phyloP scores from a whole-genome alignment of 768 basidiomycete species.

The Galerina sulciceps region DNA sequence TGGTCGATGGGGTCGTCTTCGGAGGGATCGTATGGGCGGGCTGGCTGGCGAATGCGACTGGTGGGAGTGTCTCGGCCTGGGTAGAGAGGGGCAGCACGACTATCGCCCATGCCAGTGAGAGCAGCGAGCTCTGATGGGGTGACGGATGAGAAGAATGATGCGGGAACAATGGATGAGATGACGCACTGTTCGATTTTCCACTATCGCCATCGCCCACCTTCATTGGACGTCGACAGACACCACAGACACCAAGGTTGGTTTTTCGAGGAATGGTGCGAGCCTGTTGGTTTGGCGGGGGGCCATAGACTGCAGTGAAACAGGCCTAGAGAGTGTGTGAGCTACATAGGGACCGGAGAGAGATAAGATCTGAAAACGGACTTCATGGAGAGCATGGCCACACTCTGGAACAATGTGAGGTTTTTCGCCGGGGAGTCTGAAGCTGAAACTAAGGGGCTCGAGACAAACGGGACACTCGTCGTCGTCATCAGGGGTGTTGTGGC shows the following conservation, averaged over 20 bases:
- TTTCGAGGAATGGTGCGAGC: constrained; percentile 63
- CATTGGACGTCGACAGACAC: constrained; percentile 97
- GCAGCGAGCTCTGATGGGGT: constrained; percentile 80
- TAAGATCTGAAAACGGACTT: constrained; percentile 53
- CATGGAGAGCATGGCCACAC: constrained; percentile 97
- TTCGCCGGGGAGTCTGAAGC: constrained; percentile 92
- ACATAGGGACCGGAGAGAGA: constrained; percentile 7
- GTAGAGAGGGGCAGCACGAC: constrained; percentile 55
- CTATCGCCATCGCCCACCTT: constrained; percentile 89
- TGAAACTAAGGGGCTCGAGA: constrained; percentile 91
- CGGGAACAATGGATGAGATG: constrained; percentile 10
- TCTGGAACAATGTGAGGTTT: constrained; percentile 97
- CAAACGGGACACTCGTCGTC: constrained; percentile 97
- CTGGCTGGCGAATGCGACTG: constrained; percentile 37
- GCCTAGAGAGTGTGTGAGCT: constrained; percentile 53
- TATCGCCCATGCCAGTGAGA: constrained; percentile 86
- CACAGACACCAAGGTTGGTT: constrained; percentile 91
- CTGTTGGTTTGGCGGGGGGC: constrained; percentile 70
- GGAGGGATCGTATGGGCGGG: constrained; percentile 64
- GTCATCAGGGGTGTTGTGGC: constrained; percentile 64
- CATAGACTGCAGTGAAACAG: constrained; percentile 97
- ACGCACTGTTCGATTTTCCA: constrained; percentile 88
- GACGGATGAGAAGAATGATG: constrained; percentile 5
- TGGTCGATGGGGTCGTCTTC: constrained; percentile 88
- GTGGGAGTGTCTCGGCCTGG: constrained; percentile 72